Percentiles rank a stretch among this genome's conserved stretches.
These are phyloP conservation scores for Apiospora phragmitis DNA, from an alignment of 2,329 filamentous ascomycete genomes.

Conservation along the genomic window DNA sequence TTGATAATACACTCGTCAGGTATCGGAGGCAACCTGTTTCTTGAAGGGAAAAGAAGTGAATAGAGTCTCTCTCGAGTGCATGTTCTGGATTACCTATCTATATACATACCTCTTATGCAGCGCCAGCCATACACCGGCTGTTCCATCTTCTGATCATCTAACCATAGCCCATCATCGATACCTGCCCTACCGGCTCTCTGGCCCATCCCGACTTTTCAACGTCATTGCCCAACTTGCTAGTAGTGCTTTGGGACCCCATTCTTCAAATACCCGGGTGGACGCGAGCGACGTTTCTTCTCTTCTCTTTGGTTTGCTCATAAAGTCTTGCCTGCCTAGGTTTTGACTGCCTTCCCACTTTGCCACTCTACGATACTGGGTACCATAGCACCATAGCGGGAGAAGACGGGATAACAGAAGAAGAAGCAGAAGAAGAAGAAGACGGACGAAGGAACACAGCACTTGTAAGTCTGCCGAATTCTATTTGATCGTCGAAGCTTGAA, in stretches of 20 bases:
- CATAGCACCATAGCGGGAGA: neutral
- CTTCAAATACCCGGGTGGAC: neutral
- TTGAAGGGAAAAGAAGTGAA: neutral
- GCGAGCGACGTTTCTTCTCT: neutral
- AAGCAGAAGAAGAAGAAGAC: neutral
- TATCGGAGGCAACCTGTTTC: neutral
- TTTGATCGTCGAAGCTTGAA: neutral
- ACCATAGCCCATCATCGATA: neutral
- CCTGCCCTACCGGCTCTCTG: neutral
- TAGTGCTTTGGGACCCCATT: slow-evolving; percentile 3
- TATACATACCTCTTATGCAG: neutral
- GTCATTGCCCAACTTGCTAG: slow-evolving; percentile 11
- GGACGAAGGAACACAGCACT: slow-evolving; percentile 5
- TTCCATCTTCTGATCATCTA: slow-evolving; percentile 3
- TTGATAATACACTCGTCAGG: neutral
- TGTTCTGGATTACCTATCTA: neutral
- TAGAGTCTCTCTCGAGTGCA: neutral
- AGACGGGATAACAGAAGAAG: neutral
- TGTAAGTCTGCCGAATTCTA: neutral
- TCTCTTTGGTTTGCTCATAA: neutral
- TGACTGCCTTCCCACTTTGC: neutral
- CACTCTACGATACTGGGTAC: neutral
- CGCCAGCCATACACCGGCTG: neutral
- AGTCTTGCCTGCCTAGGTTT: neutral
- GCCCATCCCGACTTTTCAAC: neutral